A percentile compares a stretch with the other conserved stretches of the same genome.
Conservation (phyloP, 257 asterid species). For the Solanum dulcamara region DNA sequence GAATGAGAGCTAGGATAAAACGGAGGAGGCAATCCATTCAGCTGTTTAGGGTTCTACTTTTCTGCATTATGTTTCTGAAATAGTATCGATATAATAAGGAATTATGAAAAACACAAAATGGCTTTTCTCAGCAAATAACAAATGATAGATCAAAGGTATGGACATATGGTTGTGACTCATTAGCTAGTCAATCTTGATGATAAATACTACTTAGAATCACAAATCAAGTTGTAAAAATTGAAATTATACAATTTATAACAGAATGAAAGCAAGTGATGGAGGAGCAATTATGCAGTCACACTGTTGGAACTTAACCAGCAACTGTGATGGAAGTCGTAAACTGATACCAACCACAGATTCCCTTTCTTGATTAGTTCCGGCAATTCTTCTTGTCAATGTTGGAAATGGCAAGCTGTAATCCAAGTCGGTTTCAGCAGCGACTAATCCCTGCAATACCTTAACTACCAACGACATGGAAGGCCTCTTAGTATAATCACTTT, state of each 20-base stretch:
- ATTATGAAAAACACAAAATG: too few species aligned
- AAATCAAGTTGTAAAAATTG: not conserved
- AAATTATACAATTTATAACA: not conserved
- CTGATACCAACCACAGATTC: not conserved
- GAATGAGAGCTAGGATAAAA: too few species aligned
- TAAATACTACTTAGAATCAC: not conserved
- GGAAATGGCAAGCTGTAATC: not conserved
- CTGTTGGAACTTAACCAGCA: not conserved
- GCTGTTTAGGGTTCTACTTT: too few species aligned
- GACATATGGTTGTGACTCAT: not conserved
- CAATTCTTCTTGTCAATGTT: not conserved
- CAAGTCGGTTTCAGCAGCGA: not conserved
- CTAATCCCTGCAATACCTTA: constrained; percentile 12
- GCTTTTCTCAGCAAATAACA: too few species aligned
- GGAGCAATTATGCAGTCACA: not conserved
- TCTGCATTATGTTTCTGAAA: too few species aligned
- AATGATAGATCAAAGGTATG: too few species aligned
- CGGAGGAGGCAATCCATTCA: too few species aligned
- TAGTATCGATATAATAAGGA: too few species aligned
- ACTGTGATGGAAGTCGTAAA: not conserved
- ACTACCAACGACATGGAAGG: constrained; percentile 17
- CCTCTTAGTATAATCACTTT: constrained; percentile 11
- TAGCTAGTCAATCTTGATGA: not conserved
- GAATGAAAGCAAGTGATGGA: not conserved
- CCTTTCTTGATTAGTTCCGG: not conserved